phyloP scores from a whole-genome alignment of 306 rosid genomes.

The Parietaria judaica region DNA sequence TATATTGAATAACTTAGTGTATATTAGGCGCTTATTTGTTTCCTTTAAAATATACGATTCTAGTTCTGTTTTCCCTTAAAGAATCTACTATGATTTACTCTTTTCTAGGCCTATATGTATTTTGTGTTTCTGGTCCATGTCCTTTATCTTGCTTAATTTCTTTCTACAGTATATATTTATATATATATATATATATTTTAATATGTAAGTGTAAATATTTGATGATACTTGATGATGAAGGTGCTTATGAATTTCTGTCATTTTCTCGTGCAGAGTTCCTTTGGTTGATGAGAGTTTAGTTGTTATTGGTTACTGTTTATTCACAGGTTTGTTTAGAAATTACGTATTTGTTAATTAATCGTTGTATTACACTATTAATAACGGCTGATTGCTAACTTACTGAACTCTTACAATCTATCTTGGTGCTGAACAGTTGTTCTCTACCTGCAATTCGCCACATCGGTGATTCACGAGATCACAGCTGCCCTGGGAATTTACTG shows the following conservation, averaged over 20 bases:
- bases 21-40: too few species aligned
- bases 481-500: slow-evolving; percentile 82
- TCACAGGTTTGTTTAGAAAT: slow-evolving; percentile 42
- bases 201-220: too few species aligned
- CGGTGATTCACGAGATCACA: slow-evolving; percentile 75
- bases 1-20: too few species aligned
- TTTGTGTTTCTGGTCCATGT: too few species aligned
- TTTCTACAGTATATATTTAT: too few species aligned
- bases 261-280: slow-evolving; percentile 55
- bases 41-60: too few species aligned
- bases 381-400: not conserved
- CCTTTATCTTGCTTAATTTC: too few species aligned
- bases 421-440: slow-evolving; percentile 43
- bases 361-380: not conserved
- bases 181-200: too few species aligned
- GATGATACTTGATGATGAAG: slow-evolving; percentile 9
- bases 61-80: too few species aligned
- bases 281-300: slow-evolving; percentile 68
- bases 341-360: slow-evolving; percentile 1
- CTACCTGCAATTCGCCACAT: slow-evolving; percentile 72
- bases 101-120: too few species aligned
- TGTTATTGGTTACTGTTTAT: slow-evolving; percentile 66
- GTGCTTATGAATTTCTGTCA: slow-evolving; percentile 17
- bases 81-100: too few species aligned
- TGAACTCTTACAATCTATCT: slow-evolving; percentile 12